Conservation (phyloP, 106 monocot species). For the Apostasia shenzhenica region DNA sequence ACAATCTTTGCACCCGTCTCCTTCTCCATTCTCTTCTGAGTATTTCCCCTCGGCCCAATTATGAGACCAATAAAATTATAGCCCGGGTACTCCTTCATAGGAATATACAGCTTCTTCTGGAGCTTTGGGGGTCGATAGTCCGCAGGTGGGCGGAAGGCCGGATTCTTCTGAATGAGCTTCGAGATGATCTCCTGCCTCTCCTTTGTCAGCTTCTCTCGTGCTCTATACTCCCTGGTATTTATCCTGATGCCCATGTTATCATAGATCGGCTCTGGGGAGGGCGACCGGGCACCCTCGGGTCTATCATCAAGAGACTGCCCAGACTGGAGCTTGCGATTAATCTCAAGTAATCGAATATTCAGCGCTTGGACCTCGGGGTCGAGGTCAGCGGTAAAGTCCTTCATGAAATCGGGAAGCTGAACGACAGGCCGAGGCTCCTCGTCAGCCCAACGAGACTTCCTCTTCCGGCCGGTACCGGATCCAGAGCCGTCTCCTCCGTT, state of each 20-base stretch:
- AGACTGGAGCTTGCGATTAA: conserved; percentile 67
- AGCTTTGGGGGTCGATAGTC: conserved; percentile 96
- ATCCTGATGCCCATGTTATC: conserved; percentile 93
- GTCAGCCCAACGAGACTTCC: conserved; percentile 93
- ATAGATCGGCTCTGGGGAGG: conserved; percentile 90
- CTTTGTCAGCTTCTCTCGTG: conserved; percentile 63
- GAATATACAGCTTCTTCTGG: conserved; percentile 93
- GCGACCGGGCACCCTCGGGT: conserved; percentile 79
- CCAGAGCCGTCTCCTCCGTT: conserved; percentile 16
- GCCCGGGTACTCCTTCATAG: conserved; percentile 94
- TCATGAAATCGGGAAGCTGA: conserved; percentile 93
- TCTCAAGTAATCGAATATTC: conserved; percentile 65
- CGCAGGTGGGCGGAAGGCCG: conserved; percentile 85
- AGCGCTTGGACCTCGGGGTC: conserved; percentile 92
- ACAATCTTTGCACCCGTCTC: conserved; percentile 98
- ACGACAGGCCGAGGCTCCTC: conserved; percentile 62
- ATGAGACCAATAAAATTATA: conserved; percentile 97
- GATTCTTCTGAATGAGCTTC: conserved; percentile 73
- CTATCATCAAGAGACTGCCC: conserved; percentile 68
- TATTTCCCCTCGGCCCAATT: conserved; percentile 94
- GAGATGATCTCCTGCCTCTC: conserved; percentile 91
- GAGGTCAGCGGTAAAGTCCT: conserved; percentile 79
- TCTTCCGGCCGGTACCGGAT: conserved; percentile 33
- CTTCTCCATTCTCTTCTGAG: conserved; percentile 98
- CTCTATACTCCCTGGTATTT: conserved; percentile 88